These are phyloP conservation scores for Colletotrichum agaves DNA, from an alignment of 2,329 filamentous ascomycete species.

Conservation along the genomic window DNA sequence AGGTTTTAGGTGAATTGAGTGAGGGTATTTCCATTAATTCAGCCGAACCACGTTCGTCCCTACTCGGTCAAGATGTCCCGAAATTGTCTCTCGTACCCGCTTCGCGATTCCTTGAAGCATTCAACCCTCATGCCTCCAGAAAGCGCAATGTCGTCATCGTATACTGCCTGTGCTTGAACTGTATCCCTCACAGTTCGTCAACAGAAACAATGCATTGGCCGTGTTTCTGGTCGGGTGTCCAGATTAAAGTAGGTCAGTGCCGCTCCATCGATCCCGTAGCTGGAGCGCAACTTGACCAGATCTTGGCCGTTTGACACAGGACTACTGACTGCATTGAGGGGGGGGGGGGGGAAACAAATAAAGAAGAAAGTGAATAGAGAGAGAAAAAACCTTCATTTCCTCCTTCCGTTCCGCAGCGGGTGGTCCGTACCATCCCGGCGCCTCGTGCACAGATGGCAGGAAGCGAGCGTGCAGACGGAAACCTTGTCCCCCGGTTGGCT, in stretches of 20 bases:
- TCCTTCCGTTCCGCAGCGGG: conserved; percentile 8
- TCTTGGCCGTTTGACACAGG: neutral
- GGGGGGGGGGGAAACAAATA: too few relatives aligned
- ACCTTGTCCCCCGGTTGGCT: neutral
- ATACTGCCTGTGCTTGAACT: too few relatives aligned
- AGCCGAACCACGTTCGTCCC: neutral
- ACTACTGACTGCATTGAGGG: neutral
- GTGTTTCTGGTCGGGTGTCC: neutral
- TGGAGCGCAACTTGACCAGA: too few relatives aligned
- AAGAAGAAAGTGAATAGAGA: too few relatives aligned
- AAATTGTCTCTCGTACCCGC: too few relatives aligned
- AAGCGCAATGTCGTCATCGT: too few relatives aligned
- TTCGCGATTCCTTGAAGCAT: too few relatives aligned
- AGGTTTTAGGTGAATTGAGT: too few relatives aligned
- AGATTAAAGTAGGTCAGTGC: too few relatives aligned
- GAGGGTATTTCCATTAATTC: neutral
- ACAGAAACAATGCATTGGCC: neutral
- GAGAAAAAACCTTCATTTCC: neutral
- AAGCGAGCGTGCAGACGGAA: neutral
- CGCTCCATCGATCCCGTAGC: neutral
- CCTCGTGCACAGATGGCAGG: conserved; percentile 8
- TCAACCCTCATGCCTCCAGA: neutral
- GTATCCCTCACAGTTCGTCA: too few relatives aligned
- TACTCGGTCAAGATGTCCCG: too few relatives aligned
- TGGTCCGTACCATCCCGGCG: conserved; percentile 20